Percentiles rank a stretch among this genome's conserved stretches.
phyloP scores from a whole-genome alignment of 2,329 filamentous ascomycete genomes.

The Ilyonectria robusta region DNA sequence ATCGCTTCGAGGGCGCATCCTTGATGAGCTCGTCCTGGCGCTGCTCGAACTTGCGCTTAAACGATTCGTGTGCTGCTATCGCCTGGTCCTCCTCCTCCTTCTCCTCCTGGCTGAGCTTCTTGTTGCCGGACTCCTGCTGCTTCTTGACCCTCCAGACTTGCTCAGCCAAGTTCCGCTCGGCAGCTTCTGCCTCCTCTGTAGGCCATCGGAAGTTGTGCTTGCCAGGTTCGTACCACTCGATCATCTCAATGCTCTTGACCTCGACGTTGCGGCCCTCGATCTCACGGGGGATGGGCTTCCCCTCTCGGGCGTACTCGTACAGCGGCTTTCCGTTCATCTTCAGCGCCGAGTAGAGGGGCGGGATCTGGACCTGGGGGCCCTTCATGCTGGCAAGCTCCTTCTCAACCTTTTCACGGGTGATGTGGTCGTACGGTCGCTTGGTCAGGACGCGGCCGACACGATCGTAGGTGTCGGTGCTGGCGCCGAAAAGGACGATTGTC shows the following conservation, averaged over 20 bases:
- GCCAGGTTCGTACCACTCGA: slow-evolving; percentile 89
- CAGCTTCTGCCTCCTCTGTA: slow-evolving; percentile 79
- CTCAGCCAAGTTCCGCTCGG: slow-evolving; percentile 83
- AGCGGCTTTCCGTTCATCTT: slow-evolving; percentile 94
- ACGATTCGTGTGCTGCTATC: slow-evolving; percentile 68
- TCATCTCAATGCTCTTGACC: slow-evolving; percentile 81
- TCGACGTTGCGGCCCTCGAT: slow-evolving; percentile 86
- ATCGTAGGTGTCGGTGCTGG: slow-evolving; percentile 94
- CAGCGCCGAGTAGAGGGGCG: slow-evolving; percentile 92
- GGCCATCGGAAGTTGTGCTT: slow-evolving; percentile 87
- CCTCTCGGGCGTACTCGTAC: slow-evolving; percentile 95
- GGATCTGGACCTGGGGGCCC: slow-evolving; percentile 89
- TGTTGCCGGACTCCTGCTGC: slow-evolving; percentile 64
- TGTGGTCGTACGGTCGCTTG: slow-evolving; percentile 81
- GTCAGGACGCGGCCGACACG: slow-evolving; percentile 85
- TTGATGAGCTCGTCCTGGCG: slow-evolving; percentile 70
- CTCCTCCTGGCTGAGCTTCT: slow-evolving; percentile 67
- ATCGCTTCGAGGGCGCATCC: slow-evolving; percentile 60
- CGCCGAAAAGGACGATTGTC: slow-evolving; percentile 89
- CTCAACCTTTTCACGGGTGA: slow-evolving; percentile 85
- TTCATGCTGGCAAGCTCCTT: slow-evolving; percentile 81
- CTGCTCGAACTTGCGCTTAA: slow-evolving; percentile 72
- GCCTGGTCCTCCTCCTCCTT: slow-evolving; percentile 69
- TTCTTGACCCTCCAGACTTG: slow-evolving; percentile 77
- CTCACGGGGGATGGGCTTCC: slow-evolving; percentile 86